Evolutionary conservation across 176 grass and related monocot genomes (phyloP), one percentile per base, ranked within the genome.

Genomic region (Paspalum vaginatum): DNA sequence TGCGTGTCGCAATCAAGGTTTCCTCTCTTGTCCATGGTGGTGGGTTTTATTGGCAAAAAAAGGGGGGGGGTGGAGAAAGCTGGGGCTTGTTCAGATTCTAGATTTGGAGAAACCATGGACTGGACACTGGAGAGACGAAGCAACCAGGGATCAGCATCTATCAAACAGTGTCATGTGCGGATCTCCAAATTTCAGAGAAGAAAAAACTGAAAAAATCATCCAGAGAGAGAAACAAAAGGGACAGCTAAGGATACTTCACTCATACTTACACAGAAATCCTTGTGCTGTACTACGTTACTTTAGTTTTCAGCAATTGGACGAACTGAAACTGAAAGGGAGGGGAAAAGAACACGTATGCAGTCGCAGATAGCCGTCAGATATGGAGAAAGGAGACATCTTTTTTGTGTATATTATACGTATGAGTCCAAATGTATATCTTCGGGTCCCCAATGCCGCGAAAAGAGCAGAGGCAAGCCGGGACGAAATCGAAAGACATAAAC

Each of bases 391-490:
- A 72, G 11, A 68, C 51, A 53, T 68, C 41, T 42, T 13, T 26
- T 8, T 26, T 42, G 7, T 16, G n/a, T n/a, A n/a, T n/a, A n/a
- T n/a, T n/a, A 16, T 37, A 76, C 51, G 54, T 55, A 63, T 45
- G 55, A 71, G 26, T 18, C 39, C 17, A 70, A 70, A 21, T 8
- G 7, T 21, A 21, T 49, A 43, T 70, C 67, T 12, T 70, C 44
- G 25, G 37, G 27, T 25, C 8, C 59, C 26, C 68, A 79, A 58
- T 84, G 87, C 38, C 82, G 63, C 22, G 40, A 79, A 70, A 76
- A 24, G 55, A 85, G 27, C 47, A 63, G 10, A 54, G 63, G n/a
- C 43, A 9, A 79, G 20, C 8, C 3, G 18, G 49, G 61, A 58
- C 68, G 24, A 68, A 68, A 53, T 60, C 43, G 40, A n/a, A 15